Conservation (phyloP, 2,329 filamentous ascomycete species). For the Leptographium flavum region DNA sequence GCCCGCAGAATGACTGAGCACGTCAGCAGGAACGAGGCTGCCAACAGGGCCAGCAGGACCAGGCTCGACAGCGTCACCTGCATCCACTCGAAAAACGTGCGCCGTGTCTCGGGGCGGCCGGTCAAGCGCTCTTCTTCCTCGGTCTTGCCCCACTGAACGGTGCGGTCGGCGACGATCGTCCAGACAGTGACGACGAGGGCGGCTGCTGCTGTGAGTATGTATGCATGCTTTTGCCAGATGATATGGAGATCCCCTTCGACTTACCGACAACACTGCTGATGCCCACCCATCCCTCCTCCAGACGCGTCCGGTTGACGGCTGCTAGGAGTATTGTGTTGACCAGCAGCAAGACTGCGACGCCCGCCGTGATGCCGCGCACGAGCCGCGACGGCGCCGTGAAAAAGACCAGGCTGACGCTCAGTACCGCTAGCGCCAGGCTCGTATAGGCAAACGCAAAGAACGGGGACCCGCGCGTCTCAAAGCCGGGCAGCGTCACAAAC, state of each 20-base stretch:
- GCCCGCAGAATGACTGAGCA: conserved; percentile 67
- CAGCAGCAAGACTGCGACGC: conserved; percentile 53
- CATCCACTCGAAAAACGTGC: conserved; percentile 71
- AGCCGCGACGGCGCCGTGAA: conserved; percentile 72
- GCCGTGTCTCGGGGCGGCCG: conserved; percentile 71
- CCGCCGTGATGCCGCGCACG: conserved; percentile 57
- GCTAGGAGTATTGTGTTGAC: conserved; percentile 70
- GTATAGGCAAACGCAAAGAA: conserved; percentile 83
- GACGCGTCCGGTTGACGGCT: conserved; percentile 56
- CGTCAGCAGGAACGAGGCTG: conserved; percentile 61
- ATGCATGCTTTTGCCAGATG: no score
- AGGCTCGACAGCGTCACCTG: conserved; percentile 64
- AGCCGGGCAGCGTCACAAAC: conserved; percentile 79
- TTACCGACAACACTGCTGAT: conserved; percentile 61
- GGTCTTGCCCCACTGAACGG: conserved; percentile 80
- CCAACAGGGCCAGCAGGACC: conserved; percentile 51
- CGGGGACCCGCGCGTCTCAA: conserved; percentile 77
- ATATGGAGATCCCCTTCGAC: no score
- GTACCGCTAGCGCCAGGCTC: conserved; percentile 60
- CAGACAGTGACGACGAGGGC: conserved; percentile 66
- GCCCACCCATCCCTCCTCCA: conserved; percentile 87
- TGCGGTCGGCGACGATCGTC: conserved; percentile 63
- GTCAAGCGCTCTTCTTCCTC: conserved; percentile 90
- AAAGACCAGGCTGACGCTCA: conserved; percentile 69
- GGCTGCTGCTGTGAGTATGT: conserved; percentile 24